These are phyloP conservation scores for Chalciporus pseudorubinellus DNA, from an alignment of 768 basidiomycete genomes.

Conservation along the genomic window DNA sequence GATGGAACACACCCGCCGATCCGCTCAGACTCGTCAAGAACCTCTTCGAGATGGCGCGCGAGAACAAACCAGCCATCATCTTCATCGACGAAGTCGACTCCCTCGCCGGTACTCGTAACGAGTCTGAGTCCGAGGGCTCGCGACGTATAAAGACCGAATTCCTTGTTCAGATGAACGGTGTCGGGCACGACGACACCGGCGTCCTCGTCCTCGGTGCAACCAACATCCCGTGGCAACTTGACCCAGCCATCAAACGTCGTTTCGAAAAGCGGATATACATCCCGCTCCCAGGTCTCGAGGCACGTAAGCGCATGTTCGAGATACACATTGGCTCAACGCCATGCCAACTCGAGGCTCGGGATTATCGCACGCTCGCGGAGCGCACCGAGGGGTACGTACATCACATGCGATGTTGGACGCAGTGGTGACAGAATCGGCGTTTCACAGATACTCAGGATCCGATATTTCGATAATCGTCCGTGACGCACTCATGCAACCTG, in stretches of 20 bases:
- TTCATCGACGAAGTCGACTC: constrained; percentile 99
- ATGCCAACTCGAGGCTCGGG: constrained; percentile 72
- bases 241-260: constrained; percentile 96
- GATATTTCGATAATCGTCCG: constrained; percentile 94
- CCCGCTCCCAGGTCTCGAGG: constrained; percentile 91
- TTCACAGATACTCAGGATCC: constrained; percentile 82
- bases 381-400: constrained; percentile 73
- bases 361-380: constrained; percentile 79
- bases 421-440: background rate
- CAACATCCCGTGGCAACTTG: constrained; percentile 98
- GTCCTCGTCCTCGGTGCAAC: constrained; percentile 96
- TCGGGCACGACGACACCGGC: constrained; percentile 95
- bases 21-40: constrained; percentile 82
- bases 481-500: constrained; percentile 98
- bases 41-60: constrained; percentile 93
- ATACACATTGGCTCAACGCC: constrained; percentile 94
- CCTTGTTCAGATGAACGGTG: constrained; percentile 97
- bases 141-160: constrained; percentile 97
- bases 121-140: constrained; percentile 97
- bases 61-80: constrained; percentile 96
- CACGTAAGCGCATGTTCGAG: constrained; percentile 93
- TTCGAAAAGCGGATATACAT: constrained; percentile 99
- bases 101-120: constrained; percentile 88
- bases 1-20: background rate
- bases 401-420: background rate